These are phyloP conservation scores for Zasmidium citrigriseum DNA, from an alignment of 2,329 filamentous ascomycete species.

Conservation along the genomic window DNA sequence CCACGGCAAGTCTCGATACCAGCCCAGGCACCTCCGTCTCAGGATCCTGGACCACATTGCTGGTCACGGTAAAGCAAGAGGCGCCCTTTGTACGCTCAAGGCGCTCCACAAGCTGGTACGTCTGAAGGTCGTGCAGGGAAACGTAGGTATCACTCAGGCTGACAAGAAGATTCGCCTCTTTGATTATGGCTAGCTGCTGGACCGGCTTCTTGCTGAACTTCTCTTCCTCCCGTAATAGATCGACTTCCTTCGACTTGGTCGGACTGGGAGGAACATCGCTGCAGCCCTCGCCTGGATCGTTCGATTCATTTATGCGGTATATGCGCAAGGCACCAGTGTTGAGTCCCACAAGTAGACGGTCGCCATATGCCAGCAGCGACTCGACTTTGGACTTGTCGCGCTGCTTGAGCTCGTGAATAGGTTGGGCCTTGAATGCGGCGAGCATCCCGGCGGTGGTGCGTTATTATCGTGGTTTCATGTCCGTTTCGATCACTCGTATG, in stretches of 20 bases:
- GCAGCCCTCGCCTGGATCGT: slow-evolving; percentile 29
- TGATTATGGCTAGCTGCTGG: slow-evolving; percentile 92
- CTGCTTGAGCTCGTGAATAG: slow-evolving; percentile 93
- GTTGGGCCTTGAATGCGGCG: slow-evolving; percentile 93
- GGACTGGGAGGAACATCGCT: slow-evolving; percentile 43
- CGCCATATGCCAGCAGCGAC: slow-evolving; percentile 88
- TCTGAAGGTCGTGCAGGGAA: slow-evolving; percentile 85
- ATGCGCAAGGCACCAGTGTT: slow-evolving; percentile 86
- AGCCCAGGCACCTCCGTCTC: slow-evolving; percentile 88
- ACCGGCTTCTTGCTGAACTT: slow-evolving; percentile 89
- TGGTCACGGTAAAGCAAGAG: slow-evolving; percentile 86
- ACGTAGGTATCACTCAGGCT: slow-evolving; percentile 89
- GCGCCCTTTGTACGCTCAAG: slow-evolving; percentile 84
- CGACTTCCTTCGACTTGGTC: slow-evolving; percentile 57
- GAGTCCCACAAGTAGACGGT: slow-evolving; percentile 87
- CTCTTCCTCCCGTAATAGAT: slow-evolving; percentile 87
- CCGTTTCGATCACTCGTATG: not conserved
- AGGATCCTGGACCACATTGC: slow-evolving; percentile 89
- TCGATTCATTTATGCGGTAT: slow-evolving; percentile 79
- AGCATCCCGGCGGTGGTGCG: slow-evolving; percentile 54
- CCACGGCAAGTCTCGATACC: slow-evolving; percentile 86
- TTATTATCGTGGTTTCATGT: slow-evolving; percentile 11
- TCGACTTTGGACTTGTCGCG: slow-evolving; percentile 98
- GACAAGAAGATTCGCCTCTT: slow-evolving; percentile 88
- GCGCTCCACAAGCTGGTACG: slow-evolving; percentile 78